These are phyloP conservation scores for Xylaria sp. DNA, from an alignment of 2,329 filamentous ascomycete genomes.

Conservation along the genomic window DNA sequence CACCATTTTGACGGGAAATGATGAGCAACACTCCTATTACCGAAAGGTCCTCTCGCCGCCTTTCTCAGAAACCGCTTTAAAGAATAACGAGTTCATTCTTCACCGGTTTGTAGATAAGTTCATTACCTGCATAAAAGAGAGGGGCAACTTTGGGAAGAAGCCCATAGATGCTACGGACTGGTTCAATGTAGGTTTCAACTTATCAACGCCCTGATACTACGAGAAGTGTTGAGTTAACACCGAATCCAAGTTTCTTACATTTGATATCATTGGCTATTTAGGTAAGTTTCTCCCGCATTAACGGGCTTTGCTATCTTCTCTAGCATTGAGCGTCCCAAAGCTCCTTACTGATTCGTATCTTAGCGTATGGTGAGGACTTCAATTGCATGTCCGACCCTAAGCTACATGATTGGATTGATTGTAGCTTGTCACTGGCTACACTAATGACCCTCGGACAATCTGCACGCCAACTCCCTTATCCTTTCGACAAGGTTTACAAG, in stretches of 20 bases:
- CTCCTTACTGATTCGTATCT: not conserved
- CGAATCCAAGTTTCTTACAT: not conserved
- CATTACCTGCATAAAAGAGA: not conserved
- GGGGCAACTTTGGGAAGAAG: not conserved
- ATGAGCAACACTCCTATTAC: not conserved
- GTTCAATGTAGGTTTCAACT: not conserved
- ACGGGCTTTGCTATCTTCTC: not conserved
- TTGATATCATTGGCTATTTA: not conserved
- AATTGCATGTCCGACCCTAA: not conserved
- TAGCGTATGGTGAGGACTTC: not conserved
- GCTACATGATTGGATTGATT: slow-evolving; percentile 7
- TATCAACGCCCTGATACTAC: not conserved
- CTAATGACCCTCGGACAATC: slow-evolving; percentile 3
- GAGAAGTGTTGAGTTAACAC: not conserved
- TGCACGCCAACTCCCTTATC: not conserved
- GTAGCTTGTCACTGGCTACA: not conserved
- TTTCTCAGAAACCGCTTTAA: not conserved
- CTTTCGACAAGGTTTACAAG: slow-evolving; percentile 2
- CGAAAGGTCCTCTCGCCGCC: slow-evolving; percentile 1
- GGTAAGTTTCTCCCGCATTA: not conserved
- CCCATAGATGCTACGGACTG: not conserved
- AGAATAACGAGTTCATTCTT: slow-evolving; percentile 7
- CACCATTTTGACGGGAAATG: not conserved
- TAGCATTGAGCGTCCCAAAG: not conserved
- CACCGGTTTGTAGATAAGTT: slow-evolving; percentile 5